These are phyloP conservation scores for Theileria parva DNA, from an alignment of 169 alveolate genomes.

Conservation along the genomic window DNA sequence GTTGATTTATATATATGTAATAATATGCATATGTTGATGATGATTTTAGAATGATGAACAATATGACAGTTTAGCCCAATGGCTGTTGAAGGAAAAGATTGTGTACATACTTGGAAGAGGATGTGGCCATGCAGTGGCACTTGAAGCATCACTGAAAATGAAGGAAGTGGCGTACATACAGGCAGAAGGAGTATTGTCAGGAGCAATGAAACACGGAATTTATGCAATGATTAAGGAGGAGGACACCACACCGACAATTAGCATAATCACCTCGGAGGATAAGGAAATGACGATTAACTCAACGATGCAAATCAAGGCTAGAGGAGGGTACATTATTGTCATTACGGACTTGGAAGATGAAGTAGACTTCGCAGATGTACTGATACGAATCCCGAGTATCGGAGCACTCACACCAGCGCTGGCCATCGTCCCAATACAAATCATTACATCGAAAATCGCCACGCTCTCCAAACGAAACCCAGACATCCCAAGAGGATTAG, in stretches of 20 bases:
- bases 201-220: slow-evolving; percentile 95
- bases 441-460: slow-evolving; percentile 81
- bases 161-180: slow-evolving; percentile 94
- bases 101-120: slow-evolving; percentile 87
- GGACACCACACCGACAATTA: slow-evolving; percentile 83
- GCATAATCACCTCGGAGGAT: slow-evolving; percentile 88
- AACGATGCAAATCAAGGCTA: slow-evolving; percentile 89
- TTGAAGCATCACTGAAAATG: slow-evolving; percentile 95
- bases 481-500: slow-evolving; percentile 85
- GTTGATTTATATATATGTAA: slow-evolving; percentile 11
- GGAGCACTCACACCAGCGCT: slow-evolving; percentile 83
- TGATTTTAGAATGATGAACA: slow-evolving; percentile 15
- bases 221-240: slow-evolving; percentile 89
- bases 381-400: slow-evolving; percentile 74
- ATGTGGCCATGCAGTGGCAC: slow-evolving; percentile 90
- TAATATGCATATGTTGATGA: no score
- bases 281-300: slow-evolving; percentile 84
- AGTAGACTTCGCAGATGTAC: slow-evolving; percentile 80
- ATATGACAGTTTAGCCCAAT: slow-evolving; percentile 27
- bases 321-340: slow-evolving; percentile 91
- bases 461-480: slow-evolving; percentile 78
- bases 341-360: slow-evolving; percentile 84
- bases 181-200: slow-evolving; percentile 94
- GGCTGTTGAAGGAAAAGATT: slow-evolving; percentile 23
- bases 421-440: slow-evolving; percentile 83